phyloP scores from a whole-genome alignment of 2,329 filamentous ascomycete genomes.

The Fusarium succisae region DNA sequence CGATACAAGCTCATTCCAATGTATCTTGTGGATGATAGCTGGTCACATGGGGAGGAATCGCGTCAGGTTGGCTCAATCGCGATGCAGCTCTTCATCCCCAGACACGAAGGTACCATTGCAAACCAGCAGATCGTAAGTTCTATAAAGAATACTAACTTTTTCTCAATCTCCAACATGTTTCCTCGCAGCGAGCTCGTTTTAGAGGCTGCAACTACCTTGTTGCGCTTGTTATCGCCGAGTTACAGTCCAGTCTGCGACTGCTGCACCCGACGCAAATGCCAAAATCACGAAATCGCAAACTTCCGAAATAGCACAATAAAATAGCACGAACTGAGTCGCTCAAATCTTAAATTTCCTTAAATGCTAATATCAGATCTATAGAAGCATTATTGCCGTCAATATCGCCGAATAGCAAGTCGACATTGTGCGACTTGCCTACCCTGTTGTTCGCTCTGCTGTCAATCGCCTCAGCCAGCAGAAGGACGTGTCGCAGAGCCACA shows the following conservation, averaged over 20 bases:
- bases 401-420: background rate
- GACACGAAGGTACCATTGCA: background rate
- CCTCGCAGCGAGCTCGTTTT: background rate
- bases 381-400: background rate
- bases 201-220: fast-evolving
- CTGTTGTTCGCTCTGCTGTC: background rate
- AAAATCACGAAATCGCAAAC: background rate
- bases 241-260: background rate
- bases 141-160: fast-evolving
- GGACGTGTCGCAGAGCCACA: background rate
- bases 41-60: background rate
- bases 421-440: background rate
- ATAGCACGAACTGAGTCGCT: fast-evolving
- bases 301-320: background rate
- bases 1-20: background rate
- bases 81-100: background rate
- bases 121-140: too few relatives aligned
- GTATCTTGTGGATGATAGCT: too few relatives aligned
- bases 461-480: background rate
- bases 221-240: background rate
- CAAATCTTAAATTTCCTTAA: fast-evolving
- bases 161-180: fast-evolving
- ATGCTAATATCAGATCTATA: fast-evolving
- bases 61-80: background rate
- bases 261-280: too few relatives aligned